Conservation (phyloP, 1,139 yeast genomes). For the Suhomyces panamericanus region DNA sequence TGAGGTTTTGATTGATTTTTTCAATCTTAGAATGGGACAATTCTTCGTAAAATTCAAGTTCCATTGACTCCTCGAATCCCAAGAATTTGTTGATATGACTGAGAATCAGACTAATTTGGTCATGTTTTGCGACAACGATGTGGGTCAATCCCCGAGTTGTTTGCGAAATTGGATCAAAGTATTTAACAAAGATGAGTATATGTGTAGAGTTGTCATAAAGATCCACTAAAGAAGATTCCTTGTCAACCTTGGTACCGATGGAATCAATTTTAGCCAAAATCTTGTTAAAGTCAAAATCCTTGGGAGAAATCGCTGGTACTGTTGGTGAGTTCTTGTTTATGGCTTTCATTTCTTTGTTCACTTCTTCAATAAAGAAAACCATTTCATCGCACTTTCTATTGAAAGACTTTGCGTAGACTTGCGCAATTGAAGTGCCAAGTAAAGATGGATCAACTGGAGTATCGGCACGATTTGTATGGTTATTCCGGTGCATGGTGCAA, state of each 20-base stretch:
- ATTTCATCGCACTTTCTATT: constrained; percentile 46
- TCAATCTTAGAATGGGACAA: constrained; percentile 65
- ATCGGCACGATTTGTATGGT: constrained; percentile 71
- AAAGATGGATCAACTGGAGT: constrained; percentile 44
- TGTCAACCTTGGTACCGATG: constrained; percentile 4
- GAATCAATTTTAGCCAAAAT: constrained; percentile 22
- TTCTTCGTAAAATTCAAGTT: constrained; percentile 64
- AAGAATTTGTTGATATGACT: constrained; percentile 46
- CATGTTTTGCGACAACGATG: constrained; percentile 53
- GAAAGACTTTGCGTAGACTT: constrained; percentile 43
- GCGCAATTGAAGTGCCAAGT: constrained; percentile 30
- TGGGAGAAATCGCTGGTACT: constrained; percentile 17
- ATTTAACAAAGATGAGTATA: constrained; percentile 63
- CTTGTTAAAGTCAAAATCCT: constrained; percentile 27
- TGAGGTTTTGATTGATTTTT: constrained; percentile 38
- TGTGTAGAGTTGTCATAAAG: constrained; percentile 35
- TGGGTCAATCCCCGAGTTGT: constrained; percentile 64
- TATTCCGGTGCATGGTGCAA: constrained; percentile 67
- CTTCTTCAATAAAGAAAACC: constrained; percentile 50
- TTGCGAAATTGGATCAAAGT: constrained; percentile 61
- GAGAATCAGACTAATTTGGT: constrained; percentile 44
- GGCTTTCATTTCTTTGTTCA: constrained; percentile 32
- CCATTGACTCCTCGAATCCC: constrained; percentile 42
- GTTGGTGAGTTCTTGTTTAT: constrained; percentile 16
- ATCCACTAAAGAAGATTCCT: constrained; percentile 18